These are phyloP conservation scores for Nicotiana attenuata DNA, from an alignment of 257 asterid species.

Conservation along the genomic window DNA sequence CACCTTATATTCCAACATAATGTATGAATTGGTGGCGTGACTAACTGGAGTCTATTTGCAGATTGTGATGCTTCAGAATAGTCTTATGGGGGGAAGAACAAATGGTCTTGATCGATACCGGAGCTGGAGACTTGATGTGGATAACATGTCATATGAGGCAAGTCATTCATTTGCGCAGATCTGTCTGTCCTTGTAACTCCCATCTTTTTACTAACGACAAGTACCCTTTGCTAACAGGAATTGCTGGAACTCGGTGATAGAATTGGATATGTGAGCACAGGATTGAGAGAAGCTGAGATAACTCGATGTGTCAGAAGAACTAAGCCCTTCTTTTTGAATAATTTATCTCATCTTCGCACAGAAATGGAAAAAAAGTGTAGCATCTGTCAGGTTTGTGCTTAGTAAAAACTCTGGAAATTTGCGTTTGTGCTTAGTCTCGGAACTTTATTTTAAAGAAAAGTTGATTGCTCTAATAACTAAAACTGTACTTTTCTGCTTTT, in stretches of 20 bases:
- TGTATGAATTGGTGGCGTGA: neutral
- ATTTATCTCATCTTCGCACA: constrained; percentile 24
- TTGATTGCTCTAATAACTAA: neutral
- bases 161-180: neutral
- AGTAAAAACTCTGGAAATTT: neutral
- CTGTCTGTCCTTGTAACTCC: neutral
- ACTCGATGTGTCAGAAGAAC: constrained; percentile 48
- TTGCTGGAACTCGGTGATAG: constrained; percentile 82
- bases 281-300: constrained; percentile 70
- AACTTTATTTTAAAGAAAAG: neutral
- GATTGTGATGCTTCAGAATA: constrained; percentile 65
- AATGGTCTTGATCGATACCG: constrained; percentile 46
- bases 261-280: constrained; percentile 80
- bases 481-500: neutral
- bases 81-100: constrained; percentile 58
- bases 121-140: constrained; percentile 72
- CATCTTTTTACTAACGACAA: neutral
- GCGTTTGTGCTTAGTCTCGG: neutral
- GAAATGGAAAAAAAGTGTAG: constrained; percentile 65
- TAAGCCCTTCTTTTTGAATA: constrained; percentile 24
- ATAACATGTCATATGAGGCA: constrained; percentile 87
- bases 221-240: constrained; percentile 40
- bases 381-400: constrained; percentile 68
- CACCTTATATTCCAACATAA: too few species aligned
- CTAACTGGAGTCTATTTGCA: constrained; percentile 19